Conservation (phyloP, 2,329 filamentous ascomycete species). For the Aspergillus calidoustus region DNA sequence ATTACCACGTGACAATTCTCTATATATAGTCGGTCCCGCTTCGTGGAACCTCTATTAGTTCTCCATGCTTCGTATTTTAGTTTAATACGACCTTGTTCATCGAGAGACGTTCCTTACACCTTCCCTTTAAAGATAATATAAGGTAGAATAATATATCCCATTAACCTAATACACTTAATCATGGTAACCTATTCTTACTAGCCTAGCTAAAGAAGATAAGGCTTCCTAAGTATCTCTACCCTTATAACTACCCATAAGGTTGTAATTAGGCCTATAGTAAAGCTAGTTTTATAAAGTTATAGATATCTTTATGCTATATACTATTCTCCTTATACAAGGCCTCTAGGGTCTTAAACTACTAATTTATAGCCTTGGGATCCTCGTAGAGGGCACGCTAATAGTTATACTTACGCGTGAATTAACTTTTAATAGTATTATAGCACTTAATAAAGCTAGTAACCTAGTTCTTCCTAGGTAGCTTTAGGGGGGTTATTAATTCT, state of each 20-base stretch:
- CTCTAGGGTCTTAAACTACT: neutral
- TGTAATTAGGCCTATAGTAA: neutral
- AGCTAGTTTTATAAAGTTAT: neutral
- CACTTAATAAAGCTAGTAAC: slow-evolving; percentile 15
- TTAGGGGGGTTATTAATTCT: neutral
- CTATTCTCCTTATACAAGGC: neutral
- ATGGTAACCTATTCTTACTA: neutral
- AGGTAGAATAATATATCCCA: neutral
- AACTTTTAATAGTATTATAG: neutral
- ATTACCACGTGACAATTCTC: too few species aligned
- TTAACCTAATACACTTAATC: neutral
- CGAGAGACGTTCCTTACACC: too few species aligned
- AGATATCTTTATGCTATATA: neutral
- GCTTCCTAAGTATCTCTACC: neutral
- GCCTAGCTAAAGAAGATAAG: neutral
- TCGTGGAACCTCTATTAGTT: too few species aligned
- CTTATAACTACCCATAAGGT: neutral
- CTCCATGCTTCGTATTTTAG: too few species aligned
- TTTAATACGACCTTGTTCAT: too few species aligned
- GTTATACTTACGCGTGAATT: slow-evolving; percentile 12
- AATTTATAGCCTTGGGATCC: neutral
- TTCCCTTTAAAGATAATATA: neutral
- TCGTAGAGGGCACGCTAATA: neutral
- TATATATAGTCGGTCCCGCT: too few species aligned
- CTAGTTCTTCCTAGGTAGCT: slow-evolving; percentile 16